Evolutionary conservation across 192 early-diverging fungal genomes (phyloP).

Genomic region (Coemansia sp.): DNA sequence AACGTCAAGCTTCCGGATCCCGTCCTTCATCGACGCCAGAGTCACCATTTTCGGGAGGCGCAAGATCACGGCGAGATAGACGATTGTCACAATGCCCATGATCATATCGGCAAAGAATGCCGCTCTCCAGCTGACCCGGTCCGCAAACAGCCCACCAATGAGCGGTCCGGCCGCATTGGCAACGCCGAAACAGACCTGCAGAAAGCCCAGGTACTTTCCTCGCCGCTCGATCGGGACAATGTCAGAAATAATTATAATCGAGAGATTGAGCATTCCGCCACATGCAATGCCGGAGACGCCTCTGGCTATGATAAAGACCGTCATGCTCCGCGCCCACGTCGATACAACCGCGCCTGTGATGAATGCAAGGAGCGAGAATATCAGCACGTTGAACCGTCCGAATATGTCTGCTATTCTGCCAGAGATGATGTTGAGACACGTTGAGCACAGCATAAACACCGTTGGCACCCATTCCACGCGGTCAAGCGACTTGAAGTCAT

Average conservation of each 20-base stretch:
- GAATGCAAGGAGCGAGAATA: constrained; percentile 49
- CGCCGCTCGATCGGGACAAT: constrained; percentile 69
- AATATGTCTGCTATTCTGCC: constrained; percentile 88
- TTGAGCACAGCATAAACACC: constrained; percentile 69
- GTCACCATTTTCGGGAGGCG: constrained; percentile 52
- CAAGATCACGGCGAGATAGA: constrained; percentile 57
- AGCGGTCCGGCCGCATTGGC: constrained; percentile 63
- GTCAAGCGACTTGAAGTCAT: constrained; percentile 71
- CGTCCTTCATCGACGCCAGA: constrained; percentile 19
- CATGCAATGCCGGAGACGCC: constrained; percentile 74
- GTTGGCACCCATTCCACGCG: constrained; percentile 88
- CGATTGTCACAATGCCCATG: constrained; percentile 61
- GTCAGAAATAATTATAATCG: constrained; percentile 77
- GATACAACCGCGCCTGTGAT: constrained; percentile 47
- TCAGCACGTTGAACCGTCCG: constrained; percentile 46
- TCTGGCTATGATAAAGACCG: constrained; percentile 67
- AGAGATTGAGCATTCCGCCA: constrained; percentile 64
- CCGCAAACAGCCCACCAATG: constrained; percentile 61
- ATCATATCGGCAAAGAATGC: constrained; percentile 83
- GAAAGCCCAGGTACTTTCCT: constrained; percentile 70
- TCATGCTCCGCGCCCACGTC: constrained; percentile 44
- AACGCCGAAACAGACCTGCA: constrained; percentile 57
- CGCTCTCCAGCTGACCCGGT: constrained; percentile 58
- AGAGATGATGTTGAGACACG: constrained; percentile 74
- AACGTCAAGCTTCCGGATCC: constrained; percentile 60